Evolutionary conservation across 2,329 filamentous ascomycete species (phyloP).

Genomic region (Ambrosiella beaveri): DNA sequence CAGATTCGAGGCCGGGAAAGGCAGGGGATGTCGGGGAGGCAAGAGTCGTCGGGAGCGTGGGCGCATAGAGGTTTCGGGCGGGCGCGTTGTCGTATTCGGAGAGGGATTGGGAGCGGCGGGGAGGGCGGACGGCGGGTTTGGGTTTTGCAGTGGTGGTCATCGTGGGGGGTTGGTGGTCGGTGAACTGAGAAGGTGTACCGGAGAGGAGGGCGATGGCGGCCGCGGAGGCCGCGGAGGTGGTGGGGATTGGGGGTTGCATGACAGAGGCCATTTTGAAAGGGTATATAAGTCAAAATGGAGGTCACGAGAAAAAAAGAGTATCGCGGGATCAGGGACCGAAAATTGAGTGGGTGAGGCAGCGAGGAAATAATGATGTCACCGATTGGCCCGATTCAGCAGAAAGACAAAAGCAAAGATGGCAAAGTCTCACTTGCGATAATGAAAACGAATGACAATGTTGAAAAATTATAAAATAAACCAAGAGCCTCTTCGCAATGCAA

Average conservation of each 20-base stretch:
- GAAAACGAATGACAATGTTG: too few species aligned
- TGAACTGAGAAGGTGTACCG: not conserved
- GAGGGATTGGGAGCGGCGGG: slow-evolving; percentile 12
- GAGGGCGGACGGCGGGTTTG: slow-evolving; percentile 3
- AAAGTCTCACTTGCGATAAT: too few species aligned
- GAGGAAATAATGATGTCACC: too few species aligned
- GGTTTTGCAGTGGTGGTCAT: not conserved
- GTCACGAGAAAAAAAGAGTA: not conserved
- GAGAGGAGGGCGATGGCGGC: slow-evolving; percentile 8
- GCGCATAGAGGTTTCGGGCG: slow-evolving; percentile 1
- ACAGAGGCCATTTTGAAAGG: not conserved
- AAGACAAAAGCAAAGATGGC: too few species aligned
- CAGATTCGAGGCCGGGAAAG: not conserved
- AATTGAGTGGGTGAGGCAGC: not conserved
- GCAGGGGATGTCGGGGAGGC: slow-evolving; percentile 1
- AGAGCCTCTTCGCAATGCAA: too few species aligned
- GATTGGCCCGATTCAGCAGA: too few species aligned
- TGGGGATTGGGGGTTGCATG: not conserved
- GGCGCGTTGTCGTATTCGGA: slow-evolving; percentile 10
- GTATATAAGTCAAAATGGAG: not conserved
- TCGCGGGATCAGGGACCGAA: not conserved
- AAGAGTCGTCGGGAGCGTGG: slow-evolving; percentile 1
- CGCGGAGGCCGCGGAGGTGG: slow-evolving; percentile 1
- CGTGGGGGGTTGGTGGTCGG: not conserved
- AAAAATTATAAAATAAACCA: too few species aligned